Evolutionary conservation across 1,139 yeast species (phyloP).

Genomic region (Pichia sp.): DNA sequence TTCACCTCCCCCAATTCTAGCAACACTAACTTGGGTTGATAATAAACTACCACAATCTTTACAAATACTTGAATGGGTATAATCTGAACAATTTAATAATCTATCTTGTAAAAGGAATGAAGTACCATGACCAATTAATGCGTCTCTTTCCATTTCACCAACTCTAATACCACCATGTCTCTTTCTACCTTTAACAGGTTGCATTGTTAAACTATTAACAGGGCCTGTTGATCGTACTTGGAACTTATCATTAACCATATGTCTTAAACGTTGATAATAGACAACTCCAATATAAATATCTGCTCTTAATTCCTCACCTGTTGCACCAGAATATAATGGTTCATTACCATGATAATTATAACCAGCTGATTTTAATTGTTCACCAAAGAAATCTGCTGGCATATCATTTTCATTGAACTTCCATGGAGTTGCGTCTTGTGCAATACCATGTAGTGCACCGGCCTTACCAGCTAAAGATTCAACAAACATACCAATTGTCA

Average conservation of each 20-base stretch:
- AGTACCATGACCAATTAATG: conserved; percentile 98
- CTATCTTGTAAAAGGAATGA: conserved; percentile 93
- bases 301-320: conserved; percentile 95
- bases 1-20: conserved; percentile 78
- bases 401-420: conserved; percentile 84
- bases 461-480: conserved; percentile 97
- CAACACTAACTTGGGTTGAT: conserved; percentile 85
- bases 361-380: conserved; percentile 80
- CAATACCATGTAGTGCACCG: conserved; percentile 95
- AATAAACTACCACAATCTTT: conserved; percentile 89
- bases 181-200: conserved; percentile 99
- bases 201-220: conserved; percentile 94
- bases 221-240: conserved; percentile 99
- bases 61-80: conserved; percentile 85
- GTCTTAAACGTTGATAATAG: conserved; percentile 96
- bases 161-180: conserved; percentile 99
- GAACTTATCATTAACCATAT: conserved; percentile 99
- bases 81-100: conserved; percentile 90
- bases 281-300: conserved; percentile 96
- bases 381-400: conserved; percentile 96
- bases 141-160: conserved; percentile 99
- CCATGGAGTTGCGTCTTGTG: conserved; percentile 98
- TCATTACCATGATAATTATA: conserved; percentile 98
- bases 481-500: conserved; percentile 99
- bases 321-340: conserved; percentile 97